Evolutionary conservation across 208 protist genomes (phyloP).

Genomic region (Leptomonas pyrrhocoris): DNA sequence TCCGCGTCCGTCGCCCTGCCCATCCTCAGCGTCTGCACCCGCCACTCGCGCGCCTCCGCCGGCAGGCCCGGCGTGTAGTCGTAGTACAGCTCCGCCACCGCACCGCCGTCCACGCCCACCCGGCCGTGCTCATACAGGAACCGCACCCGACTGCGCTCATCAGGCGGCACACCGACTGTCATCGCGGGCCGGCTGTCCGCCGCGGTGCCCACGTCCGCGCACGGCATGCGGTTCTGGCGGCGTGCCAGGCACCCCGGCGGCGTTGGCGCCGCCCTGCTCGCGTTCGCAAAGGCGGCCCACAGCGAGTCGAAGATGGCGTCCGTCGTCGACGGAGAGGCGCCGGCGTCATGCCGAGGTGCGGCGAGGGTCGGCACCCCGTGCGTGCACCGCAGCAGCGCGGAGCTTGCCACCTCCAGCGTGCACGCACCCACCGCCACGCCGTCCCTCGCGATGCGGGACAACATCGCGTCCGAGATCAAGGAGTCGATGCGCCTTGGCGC

Average conservation of each 20-base stretch:
- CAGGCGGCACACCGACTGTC: background rate
- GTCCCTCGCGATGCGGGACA: background rate
- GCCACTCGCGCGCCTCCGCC: background rate
- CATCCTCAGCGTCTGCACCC: background rate
- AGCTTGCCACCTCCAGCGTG: background rate
- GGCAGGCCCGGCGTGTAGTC: slow-evolving; percentile 9
- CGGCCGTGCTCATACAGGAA: slow-evolving; percentile 5
- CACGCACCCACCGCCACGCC: background rate
- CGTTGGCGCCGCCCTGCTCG: too few species aligned
- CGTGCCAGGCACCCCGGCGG: background rate
- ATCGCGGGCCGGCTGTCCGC: background rate
- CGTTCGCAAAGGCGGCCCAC: background rate
- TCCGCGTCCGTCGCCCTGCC: background rate
- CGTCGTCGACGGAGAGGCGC: background rate
- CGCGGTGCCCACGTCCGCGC: slow-evolving; percentile 1
- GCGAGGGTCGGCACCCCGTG: background rate
- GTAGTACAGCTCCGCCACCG: slow-evolving; percentile 9
- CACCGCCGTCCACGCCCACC: background rate
- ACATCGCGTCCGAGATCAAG: background rate
- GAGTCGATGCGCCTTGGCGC: background rate
- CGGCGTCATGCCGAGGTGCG: background rate
- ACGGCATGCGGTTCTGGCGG: slow-evolving; percentile 9
- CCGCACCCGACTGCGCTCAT: background rate
- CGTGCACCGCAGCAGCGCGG: background rate
- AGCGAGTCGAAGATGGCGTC: background rate